These are phyloP conservation scores for Dunaliella sp. DNA, from an alignment of 139 green algal species.

Conservation along the genomic window DNA sequence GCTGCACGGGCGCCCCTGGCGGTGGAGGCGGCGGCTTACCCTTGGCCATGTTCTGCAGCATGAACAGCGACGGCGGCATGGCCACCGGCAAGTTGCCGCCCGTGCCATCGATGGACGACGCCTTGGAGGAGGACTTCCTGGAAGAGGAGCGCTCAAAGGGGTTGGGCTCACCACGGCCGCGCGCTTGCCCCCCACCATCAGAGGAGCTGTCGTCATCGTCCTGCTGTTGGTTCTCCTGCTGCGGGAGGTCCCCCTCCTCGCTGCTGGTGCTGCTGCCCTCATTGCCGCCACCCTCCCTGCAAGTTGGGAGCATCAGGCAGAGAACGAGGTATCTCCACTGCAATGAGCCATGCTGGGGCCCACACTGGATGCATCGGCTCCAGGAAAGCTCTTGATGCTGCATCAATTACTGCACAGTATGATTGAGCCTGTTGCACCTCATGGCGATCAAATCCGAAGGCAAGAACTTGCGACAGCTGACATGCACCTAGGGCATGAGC, in stretches of 20 bases:
- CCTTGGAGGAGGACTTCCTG: neutral
- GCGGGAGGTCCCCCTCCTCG: slow-evolving; percentile 1
- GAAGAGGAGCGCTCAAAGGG: too few species aligned
- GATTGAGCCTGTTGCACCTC: too few species aligned
- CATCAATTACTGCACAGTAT: too few species aligned
- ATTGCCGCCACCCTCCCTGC: slow-evolving; percentile 5
- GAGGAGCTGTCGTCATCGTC: neutral
- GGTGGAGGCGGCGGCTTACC: neutral
- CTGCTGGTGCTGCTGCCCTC: neutral
- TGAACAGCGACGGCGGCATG: neutral
- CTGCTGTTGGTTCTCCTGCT: neutral
- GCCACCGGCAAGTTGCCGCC: neutral
- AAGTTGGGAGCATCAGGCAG: too few species aligned
- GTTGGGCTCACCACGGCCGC: neutral
- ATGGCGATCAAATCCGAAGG: too few species aligned
- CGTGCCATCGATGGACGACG: neutral
- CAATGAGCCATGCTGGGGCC: too few species aligned
- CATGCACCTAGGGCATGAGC: too few species aligned
- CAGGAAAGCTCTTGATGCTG: too few species aligned
- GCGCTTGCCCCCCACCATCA: neutral
- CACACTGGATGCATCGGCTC: too few species aligned
- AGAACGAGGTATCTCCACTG: too few species aligned
- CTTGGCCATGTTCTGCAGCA: neutral
- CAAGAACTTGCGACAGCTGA: too few species aligned
- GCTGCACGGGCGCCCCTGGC: neutral